Percentiles rank a stretch among this genome's conserved stretches.
Conservation (phyloP, 495 filamentous ascomycete species). For the Tuber brumale region DNA sequence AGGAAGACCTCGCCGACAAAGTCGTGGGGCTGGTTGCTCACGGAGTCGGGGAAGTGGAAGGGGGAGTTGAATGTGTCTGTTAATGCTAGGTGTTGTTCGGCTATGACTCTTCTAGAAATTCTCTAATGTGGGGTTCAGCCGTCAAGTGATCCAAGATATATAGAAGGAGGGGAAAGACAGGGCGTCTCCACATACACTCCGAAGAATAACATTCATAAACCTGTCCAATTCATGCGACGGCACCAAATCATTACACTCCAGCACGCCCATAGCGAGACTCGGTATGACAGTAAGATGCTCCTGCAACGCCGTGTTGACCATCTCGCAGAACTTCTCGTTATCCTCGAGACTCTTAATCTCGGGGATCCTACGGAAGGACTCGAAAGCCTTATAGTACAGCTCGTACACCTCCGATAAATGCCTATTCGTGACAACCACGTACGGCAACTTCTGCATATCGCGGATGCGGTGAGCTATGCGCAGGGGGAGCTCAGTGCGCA, state of each 20-base stretch:
- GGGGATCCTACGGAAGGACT: constrained; percentile 71
- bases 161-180: not conserved
- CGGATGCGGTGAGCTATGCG: constrained; percentile 79
- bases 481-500: constrained; percentile 89
- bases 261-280: constrained; percentile 83
- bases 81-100: constrained; percentile 93
- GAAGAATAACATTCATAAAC: constrained; percentile 89
- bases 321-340: constrained; percentile 80
- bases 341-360: constrained; percentile 82
- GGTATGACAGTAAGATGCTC: constrained; percentile 93
- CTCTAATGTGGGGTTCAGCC: constrained; percentile 49
- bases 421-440: constrained; percentile 90
- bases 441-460: constrained; percentile 94
- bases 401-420: constrained; percentile 94
- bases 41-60: constrained; percentile 81
- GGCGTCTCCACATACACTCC: constrained; percentile 62
- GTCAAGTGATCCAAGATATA: not conserved
- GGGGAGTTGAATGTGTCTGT: constrained; percentile 91
- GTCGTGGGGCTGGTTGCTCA: constrained; percentile 62
- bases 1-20: constrained; percentile 95
- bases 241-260: constrained; percentile 77
- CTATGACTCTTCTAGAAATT: constrained; percentile 92
- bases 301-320: constrained; percentile 68
- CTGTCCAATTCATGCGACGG: constrained; percentile 71
- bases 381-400: constrained; percentile 92